A percentile compares a stretch with the other conserved stretches of the same genome.
phyloP scores from a whole-genome alignment of 768 basidiomycete genomes.

The Mrakia hoshinonis region DNA sequence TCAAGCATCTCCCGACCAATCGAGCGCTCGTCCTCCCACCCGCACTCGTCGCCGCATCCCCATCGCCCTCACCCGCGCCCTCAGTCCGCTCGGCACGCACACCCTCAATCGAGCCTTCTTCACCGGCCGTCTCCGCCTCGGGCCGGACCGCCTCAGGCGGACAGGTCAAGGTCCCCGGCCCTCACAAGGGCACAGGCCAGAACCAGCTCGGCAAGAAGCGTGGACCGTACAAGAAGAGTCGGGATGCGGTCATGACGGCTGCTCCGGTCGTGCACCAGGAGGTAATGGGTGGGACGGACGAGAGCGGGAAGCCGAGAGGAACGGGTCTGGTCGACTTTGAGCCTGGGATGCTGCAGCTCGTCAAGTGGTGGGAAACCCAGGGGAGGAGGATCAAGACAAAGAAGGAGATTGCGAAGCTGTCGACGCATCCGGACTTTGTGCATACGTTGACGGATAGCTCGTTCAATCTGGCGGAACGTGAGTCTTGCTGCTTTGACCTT shows the following conservation, averaged over 20 bases:
- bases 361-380: constrained; percentile 25
- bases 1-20: constrained; percentile 15
- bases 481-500: not conserved
- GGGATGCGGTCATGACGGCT: not conserved
- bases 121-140: not conserved
- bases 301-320: constrained; percentile 13
- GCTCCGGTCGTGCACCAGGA: not conserved
- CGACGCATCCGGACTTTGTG: constrained; percentile 4
- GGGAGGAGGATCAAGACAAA: constrained; percentile 22
- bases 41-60: not conserved
- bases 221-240: constrained; percentile 24
- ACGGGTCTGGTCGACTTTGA: constrained; percentile 14
- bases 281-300: constrained; percentile 16
- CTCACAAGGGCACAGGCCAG: constrained; percentile 6
- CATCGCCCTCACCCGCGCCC: not conserved
- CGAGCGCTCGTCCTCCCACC: constrained; percentile 23
- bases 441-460: constrained; percentile 13
- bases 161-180: not conserved
- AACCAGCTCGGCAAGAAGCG: constrained; percentile 28
- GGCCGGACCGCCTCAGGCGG: not conserved
- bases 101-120: not conserved
- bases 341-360: not conserved
- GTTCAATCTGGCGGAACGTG: constrained; percentile 11
- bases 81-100: not conserved
- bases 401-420: constrained; percentile 21